A percentile compares a stretch with the other conserved stretches of the same genome.
phyloP scores from a whole-genome alignment of 2,329 filamentous ascomycete genomes.

The Westerdykella ornata region DNA sequence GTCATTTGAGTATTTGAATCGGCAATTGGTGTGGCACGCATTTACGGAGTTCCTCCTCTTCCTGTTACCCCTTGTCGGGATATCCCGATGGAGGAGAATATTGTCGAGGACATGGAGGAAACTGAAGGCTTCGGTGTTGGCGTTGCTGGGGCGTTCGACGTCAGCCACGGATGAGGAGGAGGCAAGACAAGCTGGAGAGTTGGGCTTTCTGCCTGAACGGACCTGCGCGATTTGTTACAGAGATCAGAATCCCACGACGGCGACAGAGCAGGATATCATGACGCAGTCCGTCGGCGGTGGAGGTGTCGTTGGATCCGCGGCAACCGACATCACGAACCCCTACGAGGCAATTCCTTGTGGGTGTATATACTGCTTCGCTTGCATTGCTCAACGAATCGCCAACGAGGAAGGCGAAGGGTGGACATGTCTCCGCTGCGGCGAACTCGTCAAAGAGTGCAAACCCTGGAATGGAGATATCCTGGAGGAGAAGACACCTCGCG shows the following conservation, averaged over 20 bases:
- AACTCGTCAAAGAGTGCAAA: slow-evolving; percentile 73
- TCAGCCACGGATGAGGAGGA: slow-evolving; percentile 43
- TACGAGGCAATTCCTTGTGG: slow-evolving; percentile 87
- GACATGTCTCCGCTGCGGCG: slow-evolving; percentile 83
- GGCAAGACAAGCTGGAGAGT: slow-evolving; percentile 58
- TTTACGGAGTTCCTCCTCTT: slow-evolving; percentile 99
- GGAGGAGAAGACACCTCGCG: slow-evolving; percentile 40
- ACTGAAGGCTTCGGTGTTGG: slow-evolving; percentile 53
- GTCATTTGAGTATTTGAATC: slow-evolving; percentile 94
- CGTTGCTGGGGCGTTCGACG: slow-evolving; percentile 40
- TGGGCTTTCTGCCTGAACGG: slow-evolving; percentile 79
- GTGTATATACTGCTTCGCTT: slow-evolving; percentile 94
- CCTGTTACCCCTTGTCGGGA: slow-evolving; percentile 90
- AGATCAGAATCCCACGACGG: slow-evolving; percentile 69
- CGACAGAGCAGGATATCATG: slow-evolving; percentile 66
- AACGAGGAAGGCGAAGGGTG: slow-evolving; percentile 91
- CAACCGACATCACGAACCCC: slow-evolving; percentile 92
- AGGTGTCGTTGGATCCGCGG: slow-evolving; percentile 78
- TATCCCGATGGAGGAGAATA: slow-evolving; percentile 88
- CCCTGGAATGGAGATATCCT: slow-evolving; percentile 91
- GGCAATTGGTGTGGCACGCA: slow-evolving; percentile 98
- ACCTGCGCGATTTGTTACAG: slow-evolving; percentile 97
- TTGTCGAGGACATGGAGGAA: slow-evolving; percentile 80
- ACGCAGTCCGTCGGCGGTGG: slow-evolving; percentile 55
- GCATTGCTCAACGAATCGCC: slow-evolving; percentile 82